phyloP scores from a whole-genome alignment of 306 rosid genomes.

The Leucaena leucocephala region DNA sequence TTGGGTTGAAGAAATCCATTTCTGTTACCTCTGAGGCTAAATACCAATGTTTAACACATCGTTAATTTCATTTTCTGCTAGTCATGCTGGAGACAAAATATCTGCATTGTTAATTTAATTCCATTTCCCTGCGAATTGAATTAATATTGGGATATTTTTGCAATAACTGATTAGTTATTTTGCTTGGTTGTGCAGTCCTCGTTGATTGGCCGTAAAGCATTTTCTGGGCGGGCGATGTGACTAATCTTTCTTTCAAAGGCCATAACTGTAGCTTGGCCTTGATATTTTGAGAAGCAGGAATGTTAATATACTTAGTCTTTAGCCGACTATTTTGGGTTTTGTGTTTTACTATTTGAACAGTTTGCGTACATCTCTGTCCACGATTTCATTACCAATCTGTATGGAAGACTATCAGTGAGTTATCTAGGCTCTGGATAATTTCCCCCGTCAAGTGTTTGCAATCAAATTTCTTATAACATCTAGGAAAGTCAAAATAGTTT shows the following conservation, averaged over 20 bases:
- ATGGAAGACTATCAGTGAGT: neutral
- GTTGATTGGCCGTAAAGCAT: neutral
- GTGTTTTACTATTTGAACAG: neutral
- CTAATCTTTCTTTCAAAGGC: neutral
- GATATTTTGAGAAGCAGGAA: neutral
- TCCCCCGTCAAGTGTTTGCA: neutral
- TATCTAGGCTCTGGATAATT: neutral
- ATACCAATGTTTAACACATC: neutral
- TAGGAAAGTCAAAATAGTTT: no score
- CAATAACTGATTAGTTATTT: neutral
- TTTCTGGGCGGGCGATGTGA: neutral
- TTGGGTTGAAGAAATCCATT: neutral
- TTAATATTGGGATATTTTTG: neutral
- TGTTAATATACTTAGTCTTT: constrained; percentile 10
- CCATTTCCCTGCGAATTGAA: neutral
- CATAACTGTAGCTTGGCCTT: neutral
- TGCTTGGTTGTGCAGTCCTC: constrained; percentile 16
- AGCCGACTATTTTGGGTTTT: neutral
- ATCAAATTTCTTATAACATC: neutral
- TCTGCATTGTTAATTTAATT: neutral
- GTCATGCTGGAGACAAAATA: neutral
- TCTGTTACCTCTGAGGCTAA: neutral
- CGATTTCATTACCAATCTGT: neutral
- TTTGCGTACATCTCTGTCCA: neutral
- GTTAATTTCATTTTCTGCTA: neutral